These are phyloP conservation scores for Ascochyta clinopodiicola DNA, from an alignment of 2,329 filamentous ascomycete genomes.

Conservation along the genomic window DNA sequence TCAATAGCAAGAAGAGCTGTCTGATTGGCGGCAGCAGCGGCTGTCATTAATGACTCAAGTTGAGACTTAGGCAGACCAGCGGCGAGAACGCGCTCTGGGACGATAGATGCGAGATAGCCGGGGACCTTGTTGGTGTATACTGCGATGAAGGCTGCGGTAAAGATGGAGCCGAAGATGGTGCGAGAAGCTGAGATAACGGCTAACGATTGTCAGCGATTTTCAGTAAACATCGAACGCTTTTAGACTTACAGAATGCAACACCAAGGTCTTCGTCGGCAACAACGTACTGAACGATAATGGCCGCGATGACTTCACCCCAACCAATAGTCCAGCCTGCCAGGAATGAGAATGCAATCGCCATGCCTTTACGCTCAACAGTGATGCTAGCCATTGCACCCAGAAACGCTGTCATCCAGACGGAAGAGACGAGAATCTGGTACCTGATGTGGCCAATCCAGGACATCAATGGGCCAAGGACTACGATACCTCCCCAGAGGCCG, in stretches of 20 bases:
- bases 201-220: background rate
- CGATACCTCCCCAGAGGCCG: constrained; percentile 39
- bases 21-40: constrained; percentile 19
- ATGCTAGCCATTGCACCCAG: constrained; percentile 28
- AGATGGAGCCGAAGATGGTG: constrained; percentile 26
- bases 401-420: constrained; percentile 25
- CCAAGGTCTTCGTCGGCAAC: constrained; percentile 22
- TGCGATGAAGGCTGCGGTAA: constrained; percentile 29
- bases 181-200: constrained; percentile 24
- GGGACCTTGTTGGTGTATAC: constrained; percentile 31
- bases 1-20: constrained; percentile 10
- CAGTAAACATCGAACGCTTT: background rate
- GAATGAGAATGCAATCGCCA: constrained; percentile 22
- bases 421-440: constrained; percentile 21
- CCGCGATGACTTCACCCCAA: constrained; percentile 23
- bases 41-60: constrained; percentile 21
- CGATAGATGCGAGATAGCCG: constrained; percentile 19
- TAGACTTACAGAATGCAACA: constrained; percentile 22
- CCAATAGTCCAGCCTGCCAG: constrained; percentile 23
- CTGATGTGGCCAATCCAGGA: constrained; percentile 31
- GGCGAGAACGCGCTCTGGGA: constrained; percentile 11
- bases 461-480: constrained; percentile 30
- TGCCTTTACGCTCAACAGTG: constrained; percentile 13
- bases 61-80: constrained; percentile 26
- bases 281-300: constrained; percentile 23